Evolutionary conservation across 257 asterid species (phyloP).

Genomic region (Parsonsia alboflavescens): DNA sequence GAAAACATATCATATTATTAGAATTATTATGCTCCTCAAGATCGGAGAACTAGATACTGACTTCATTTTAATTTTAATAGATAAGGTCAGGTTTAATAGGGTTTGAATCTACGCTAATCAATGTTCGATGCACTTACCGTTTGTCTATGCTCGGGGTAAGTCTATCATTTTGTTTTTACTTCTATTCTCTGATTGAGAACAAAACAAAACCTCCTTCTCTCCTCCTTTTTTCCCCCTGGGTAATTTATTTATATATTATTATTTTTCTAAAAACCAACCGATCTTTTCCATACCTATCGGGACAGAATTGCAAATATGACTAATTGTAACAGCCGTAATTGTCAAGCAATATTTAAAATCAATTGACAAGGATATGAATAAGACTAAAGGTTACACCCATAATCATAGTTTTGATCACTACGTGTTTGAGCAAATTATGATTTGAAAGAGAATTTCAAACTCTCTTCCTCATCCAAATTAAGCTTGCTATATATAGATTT

Average conservation of each 20-base stretch:
- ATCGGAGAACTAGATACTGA: too few species aligned
- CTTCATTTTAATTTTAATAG: too few species aligned
- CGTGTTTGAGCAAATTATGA: background rate
- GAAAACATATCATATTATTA: background rate
- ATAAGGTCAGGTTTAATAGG: too few species aligned
- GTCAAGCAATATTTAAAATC: conserved; percentile 10
- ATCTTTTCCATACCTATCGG: conserved; percentile 3
- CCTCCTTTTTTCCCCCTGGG: background rate
- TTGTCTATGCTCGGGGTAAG: too few species aligned
- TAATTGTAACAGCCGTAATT: conserved; percentile 13
- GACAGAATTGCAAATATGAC: background rate
- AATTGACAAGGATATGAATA: conserved; percentile 3
- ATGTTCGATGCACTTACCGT: too few species aligned
- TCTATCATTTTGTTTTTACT: too few species aligned
- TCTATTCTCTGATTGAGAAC: background rate
- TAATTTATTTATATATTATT: too few species aligned
- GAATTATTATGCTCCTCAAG: too few species aligned
- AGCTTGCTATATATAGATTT: background rate
- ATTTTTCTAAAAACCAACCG: background rate
- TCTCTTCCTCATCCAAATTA: background rate
- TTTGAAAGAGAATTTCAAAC: background rate
- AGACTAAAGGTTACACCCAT: background rate
- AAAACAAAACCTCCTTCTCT: background rate
- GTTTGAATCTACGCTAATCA: too few species aligned
- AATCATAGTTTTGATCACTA: background rate